Base-by-base conservation (phyloP, 768 basidiomycete species). In the Pleurotus eryngii region DNA sequence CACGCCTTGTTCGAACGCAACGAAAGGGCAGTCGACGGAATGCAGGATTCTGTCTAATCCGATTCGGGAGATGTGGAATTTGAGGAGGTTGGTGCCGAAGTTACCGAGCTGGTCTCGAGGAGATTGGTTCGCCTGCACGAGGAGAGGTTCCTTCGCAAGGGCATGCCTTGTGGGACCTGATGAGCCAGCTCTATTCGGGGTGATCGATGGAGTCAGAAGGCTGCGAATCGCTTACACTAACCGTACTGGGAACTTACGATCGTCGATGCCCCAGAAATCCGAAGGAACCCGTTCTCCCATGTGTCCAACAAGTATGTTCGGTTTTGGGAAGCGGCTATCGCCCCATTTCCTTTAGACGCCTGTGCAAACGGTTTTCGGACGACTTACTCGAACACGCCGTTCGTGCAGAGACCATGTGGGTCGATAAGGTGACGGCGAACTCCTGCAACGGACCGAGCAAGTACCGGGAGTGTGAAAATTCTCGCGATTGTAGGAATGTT, bases 201-300 rank as follows among this genome's bases (percentile, higher is more conserved):
- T 43, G 30, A 20, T 3, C 5, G 20, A 22, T 49, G 17, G 6
- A 47, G 14, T 18, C 24, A 26, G 9, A 0, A 7, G 42, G 15
- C 14, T 43, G 42, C 11, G 3, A 4, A 56, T 6, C 45, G n/a
- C 17, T 27, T 4, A 37, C 20, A 42, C 18, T 1, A 2, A 45
- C 45, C 3, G 48, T 11, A 35, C 5, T 20, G 35, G 37, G 42
- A 14, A 64, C 71, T 46, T 49, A 76, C 76, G 72, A 39, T 71
- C 67, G 43, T 78, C 74, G 18, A 75, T 75, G 15, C 76, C 69
- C 53, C 68, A 61, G 1, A 78, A 64, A 57, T 78, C 76, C 12
- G 76, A 78, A 0, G 76, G 70, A 22, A 76, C 68, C 14, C 76
- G 68, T 58, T 77, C 76, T 6, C 76, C 76, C 20, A 78, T 59